Evolutionary conservation across 176 grass and related monocot genomes (phyloP), one percentile per base, ranked within the genome.

Genomic region (Oryza rufipogon): DNA sequence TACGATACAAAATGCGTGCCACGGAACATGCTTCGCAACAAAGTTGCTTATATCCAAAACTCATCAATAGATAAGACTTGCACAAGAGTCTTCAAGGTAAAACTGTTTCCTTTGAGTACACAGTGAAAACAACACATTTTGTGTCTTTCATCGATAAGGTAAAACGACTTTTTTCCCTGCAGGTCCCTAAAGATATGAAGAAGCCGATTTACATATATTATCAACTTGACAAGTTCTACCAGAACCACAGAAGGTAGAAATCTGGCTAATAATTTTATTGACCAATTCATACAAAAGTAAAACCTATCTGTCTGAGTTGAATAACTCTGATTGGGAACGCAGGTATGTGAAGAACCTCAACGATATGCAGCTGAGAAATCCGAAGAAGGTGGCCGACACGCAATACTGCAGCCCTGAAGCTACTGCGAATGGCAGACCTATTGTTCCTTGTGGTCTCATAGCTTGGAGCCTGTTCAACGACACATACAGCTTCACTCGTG

Each of bases 401-500:
- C 19, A 10, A n/a, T 22, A 51, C 5, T 95, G 93, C 77, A 91
- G 77, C 45, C 93, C 93, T 70, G 90, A 95, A 84, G 90, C 81
- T 48, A 89, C 74, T 47, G 28, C 42, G 47, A 34, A 86, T 36
- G 87, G 83, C 45, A 64, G 12, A 11, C 67, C 90, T 2, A 66
- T 95, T 4, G 82, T 95, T 41, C 93, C 93, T 23, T 95, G 93
- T 9, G 93, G 93, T 0, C 87, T 95, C 19, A 38, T 90, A 39
- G 93, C 93, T 9, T 95, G 90, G 93, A 95, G 93, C 84, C 84
- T 95, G 58, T 95, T 95, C 75, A 95, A 95, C 72, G 93, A 95
- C 69, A 95, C 93, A 8, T 95, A 92, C 67, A 88, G 44, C 75
- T 90, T 95, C 28, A 7, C 82, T 34, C 75, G 70, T 52, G 48